phyloP scores from a whole-genome alignment of 345 rosid species.

The Aurinia saxatilis region DNA sequence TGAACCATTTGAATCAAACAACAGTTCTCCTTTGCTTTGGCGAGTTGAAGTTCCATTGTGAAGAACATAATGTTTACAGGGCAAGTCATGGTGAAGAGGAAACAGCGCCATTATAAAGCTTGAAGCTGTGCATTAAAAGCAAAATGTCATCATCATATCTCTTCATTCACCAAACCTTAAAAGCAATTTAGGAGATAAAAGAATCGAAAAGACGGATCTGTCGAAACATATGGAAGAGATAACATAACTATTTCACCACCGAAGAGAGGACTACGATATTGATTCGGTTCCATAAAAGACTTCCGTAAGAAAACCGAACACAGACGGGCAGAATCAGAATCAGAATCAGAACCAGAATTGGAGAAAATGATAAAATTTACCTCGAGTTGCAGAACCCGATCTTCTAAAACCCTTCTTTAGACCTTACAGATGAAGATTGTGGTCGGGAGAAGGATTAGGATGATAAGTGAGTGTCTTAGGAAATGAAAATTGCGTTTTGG shows the following conservation, averaged over 20 bases:
- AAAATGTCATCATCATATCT: not conserved
- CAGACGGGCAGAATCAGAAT: not conserved
- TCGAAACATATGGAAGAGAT: not conserved
- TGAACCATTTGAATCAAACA: conserved; percentile 18
- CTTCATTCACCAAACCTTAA: not conserved
- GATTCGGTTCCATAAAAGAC: too few species aligned
- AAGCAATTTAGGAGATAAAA: not conserved
- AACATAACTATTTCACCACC: not conserved
- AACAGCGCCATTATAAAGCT: conserved; percentile 46
- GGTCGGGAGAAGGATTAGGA: conserved; percentile 9
- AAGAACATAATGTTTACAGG: conserved; percentile 27
- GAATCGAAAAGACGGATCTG: not conserved
- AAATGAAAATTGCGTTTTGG: conserved; percentile 8
- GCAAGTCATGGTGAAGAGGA: conserved; percentile 39
- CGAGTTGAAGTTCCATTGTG: conserved; percentile 9
- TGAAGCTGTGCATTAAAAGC: conserved; percentile 3
- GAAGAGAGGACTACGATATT: too few species aligned
- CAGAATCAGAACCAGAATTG: not conserved
- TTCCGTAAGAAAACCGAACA: not conserved
- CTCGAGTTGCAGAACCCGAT: not conserved
- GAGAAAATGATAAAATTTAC: not conserved
- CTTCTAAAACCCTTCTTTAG: not conserved
- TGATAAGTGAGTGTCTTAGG: conserved; percentile 7
- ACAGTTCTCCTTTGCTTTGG: conserved; percentile 17
- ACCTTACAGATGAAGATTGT: conserved; percentile 4